These are phyloP conservation scores for Aurinia saxatilis DNA, from an alignment of 345 rosid genomes.

Conservation along the genomic window DNA sequence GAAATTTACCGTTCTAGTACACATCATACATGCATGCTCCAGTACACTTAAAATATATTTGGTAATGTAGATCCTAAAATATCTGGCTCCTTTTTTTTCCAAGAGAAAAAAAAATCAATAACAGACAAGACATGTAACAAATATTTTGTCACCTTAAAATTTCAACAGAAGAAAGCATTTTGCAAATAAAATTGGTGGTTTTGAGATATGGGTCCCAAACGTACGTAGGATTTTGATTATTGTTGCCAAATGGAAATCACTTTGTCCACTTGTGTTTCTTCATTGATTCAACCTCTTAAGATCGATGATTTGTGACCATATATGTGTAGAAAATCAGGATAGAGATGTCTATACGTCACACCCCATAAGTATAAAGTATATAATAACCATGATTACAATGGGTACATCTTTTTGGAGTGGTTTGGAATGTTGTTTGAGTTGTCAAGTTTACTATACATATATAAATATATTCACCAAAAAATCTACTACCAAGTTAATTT, in stretches of 20 bases:
- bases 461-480: neutral
- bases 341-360: conserved; percentile 14
- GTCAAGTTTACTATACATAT: neutral
- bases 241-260: conserved; percentile 21
- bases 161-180: neutral
- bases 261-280: conserved; percentile 22
- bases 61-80: neutral
- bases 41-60: neutral
- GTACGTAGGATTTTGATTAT: conserved; percentile 12
- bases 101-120: too few relatives aligned
- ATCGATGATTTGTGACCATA: conserved; percentile 21
- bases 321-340: conserved; percentile 3
- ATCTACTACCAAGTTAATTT: too few relatives aligned
- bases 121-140: conserved; percentile 13
- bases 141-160: conserved; percentile 16
- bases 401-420: neutral
- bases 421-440: conserved; percentile 12
- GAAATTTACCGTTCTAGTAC: neutral
- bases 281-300: conserved; percentile 5
- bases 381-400: neutral
- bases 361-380: neutral
- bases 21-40: neutral
- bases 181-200: neutral
- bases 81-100: neutral
- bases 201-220: conserved; percentile 11